Percentiles rank a stretch among this genome's conserved stretches.
Evolutionary conservation across 257 asterid genomes (phyloP).

Genomic region (Nicotiana otophora): DNA sequence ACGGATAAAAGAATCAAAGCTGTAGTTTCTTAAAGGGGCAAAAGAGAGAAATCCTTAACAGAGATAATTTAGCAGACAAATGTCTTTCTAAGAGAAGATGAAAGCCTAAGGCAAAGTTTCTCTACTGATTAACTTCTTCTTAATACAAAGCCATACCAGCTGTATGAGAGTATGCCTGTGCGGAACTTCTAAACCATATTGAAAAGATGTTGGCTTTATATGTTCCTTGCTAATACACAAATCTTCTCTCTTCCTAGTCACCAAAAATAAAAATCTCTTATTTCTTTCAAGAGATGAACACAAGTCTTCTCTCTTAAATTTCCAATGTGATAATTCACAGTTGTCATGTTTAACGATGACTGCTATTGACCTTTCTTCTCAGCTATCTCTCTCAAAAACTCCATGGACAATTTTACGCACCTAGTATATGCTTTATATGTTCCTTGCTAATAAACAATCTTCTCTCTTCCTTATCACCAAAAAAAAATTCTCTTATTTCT

Average conservation of each 20-base stretch:
- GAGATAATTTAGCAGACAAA: neutral
- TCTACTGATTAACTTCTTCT: neutral
- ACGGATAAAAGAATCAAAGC: neutral
- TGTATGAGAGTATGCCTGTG: neutral
- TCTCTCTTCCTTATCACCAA: neutral
- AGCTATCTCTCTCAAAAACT: neutral
- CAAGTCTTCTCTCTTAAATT: neutral
- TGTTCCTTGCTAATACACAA: neutral
- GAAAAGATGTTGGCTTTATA: neutral
- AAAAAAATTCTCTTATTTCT: too few species aligned
- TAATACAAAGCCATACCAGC: neutral
- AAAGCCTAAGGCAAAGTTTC: neutral
- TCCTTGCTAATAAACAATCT: neutral
- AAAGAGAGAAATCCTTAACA: neutral
- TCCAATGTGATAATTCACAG: neutral
- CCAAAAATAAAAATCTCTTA: too few species aligned
- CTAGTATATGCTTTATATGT: neutral
- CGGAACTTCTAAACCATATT: slow-evolving; percentile 2
- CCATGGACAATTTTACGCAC: too few species aligned
- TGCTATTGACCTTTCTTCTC: neutral
- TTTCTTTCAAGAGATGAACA: neutral
- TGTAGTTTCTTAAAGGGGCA: neutral
- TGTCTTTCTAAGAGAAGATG: neutral
- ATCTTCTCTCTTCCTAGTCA: neutral
- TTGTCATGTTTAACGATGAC: neutral